Percentiles rank a stretch among this genome's conserved stretches.
Evolutionary conservation across 2,329 filamentous ascomycete species (phyloP).

Genomic region (Allantophomopsis cytisporea): DNA sequence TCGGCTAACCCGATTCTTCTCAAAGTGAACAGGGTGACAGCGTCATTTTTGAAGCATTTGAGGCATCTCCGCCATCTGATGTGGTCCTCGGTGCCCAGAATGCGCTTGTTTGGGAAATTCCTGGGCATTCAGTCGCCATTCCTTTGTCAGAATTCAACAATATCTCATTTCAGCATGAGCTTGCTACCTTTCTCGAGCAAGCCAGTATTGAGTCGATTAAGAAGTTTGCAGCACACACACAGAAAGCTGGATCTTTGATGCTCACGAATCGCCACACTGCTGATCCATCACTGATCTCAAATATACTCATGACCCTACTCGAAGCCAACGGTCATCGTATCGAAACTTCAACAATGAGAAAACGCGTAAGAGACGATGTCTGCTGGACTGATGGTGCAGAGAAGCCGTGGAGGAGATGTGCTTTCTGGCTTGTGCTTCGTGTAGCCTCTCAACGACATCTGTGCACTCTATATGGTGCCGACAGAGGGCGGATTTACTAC

Average conservation of each 20-base stretch:
- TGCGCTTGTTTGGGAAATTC: slow-evolving; percentile 45
- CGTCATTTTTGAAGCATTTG: slow-evolving; percentile 45
- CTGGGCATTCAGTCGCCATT: slow-evolving; percentile 34
- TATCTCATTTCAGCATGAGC: slow-evolving; percentile 26
- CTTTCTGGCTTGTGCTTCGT: no score
- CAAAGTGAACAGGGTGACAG: slow-evolving; percentile 7
- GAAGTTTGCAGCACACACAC: slow-evolving; percentile 29
- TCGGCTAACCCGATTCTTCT: slow-evolving; percentile 4
- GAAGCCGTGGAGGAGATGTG: no score
- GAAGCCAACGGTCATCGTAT: slow-evolving; percentile 33
- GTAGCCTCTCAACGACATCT: no score
- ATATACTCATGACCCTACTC: slow-evolving; percentile 46
- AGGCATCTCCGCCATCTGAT: slow-evolving; percentile 38
- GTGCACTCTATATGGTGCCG: no score
- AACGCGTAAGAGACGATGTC: slow-evolving; percentile 34
- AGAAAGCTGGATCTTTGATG: no score
- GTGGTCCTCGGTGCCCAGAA: slow-evolving; percentile 34
- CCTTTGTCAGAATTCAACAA: slow-evolving; percentile 23
- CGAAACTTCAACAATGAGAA: slow-evolving; percentile 27
- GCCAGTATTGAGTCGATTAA: slow-evolving; percentile 38
- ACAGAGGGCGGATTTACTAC: no score
- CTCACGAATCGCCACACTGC: slow-evolving; percentile 33
- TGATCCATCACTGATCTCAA: slow-evolving; percentile 40
- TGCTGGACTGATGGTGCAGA: no score
- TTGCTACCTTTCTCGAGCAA: slow-evolving; percentile 40